phyloP scores from a whole-genome alignment of 225 moss, liverwort and hornwort species.

The Straminergon stramineum region DNA sequence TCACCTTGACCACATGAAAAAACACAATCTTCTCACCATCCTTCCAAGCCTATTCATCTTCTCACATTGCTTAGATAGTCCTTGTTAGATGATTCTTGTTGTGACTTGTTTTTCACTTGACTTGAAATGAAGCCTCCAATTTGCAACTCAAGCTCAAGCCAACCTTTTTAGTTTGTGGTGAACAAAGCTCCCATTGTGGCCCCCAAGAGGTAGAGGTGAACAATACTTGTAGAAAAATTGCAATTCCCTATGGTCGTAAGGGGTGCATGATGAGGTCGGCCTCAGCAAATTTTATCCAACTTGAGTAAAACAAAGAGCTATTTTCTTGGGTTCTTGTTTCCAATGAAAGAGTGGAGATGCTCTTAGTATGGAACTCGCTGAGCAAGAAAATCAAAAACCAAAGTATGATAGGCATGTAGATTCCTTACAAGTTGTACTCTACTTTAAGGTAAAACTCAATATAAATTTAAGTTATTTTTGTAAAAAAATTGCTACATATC shows the following conservation, averaged over 20 bases:
- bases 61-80: accelerated
- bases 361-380: not conserved
- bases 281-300: not conserved
- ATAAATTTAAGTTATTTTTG: too few species aligned
- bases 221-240: not conserved
- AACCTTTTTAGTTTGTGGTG: too few species aligned
- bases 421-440: too few species aligned
- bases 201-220: too few species aligned
- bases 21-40: not conserved
- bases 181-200: accelerated
- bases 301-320: not conserved
- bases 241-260: too few species aligned
- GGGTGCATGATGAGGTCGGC: too few species aligned
- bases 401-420: not conserved
- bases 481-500: too few species aligned
- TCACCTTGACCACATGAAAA: accelerated
- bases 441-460: too few species aligned
- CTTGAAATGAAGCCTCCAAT: accelerated
- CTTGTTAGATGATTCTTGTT: too few species aligned
- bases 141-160: not conserved
- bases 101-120: not conserved
- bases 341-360: not conserved
- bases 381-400: not conserved
- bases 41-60: not conserved
- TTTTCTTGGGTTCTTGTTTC: not conserved